phyloP scores from a whole-genome alignment of 164 flowering plant genomes.

The Litsea cubeba region DNA sequence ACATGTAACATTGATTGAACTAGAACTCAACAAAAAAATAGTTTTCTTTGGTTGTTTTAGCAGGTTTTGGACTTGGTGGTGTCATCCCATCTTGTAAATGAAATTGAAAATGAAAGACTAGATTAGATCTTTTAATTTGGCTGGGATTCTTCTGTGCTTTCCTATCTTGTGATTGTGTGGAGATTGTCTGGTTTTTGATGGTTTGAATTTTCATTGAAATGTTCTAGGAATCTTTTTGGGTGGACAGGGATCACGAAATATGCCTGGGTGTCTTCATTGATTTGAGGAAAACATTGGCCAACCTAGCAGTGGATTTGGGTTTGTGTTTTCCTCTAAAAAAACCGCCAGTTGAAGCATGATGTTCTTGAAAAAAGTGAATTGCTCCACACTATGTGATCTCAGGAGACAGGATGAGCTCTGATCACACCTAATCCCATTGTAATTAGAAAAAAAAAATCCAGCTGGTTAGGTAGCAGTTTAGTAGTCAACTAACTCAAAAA shows the following conservation, averaged over 20 bases:
- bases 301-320: too few species aligned
- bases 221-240: conserved; percentile 7
- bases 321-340: too few species aligned
- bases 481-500: too few species aligned
- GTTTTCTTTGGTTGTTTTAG: background rate
- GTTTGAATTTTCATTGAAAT: background rate
- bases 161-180: background rate
- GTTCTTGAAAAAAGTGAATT: too few species aligned
- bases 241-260: background rate
- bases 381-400: too few species aligned
- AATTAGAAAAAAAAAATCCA: too few species aligned
- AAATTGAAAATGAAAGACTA: background rate
- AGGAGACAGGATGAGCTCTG: too few species aligned
- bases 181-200: conserved; percentile 3
- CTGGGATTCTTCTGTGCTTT: background rate
- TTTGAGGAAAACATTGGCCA: too few species aligned
- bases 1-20: background rate
- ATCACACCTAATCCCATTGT: too few species aligned
- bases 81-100: background rate
- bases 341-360: too few species aligned
- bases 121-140: background rate
- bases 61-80: background rate
- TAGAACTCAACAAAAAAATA: background rate
- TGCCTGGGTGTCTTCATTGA: too few species aligned
- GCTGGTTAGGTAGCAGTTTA: too few species aligned